Evolutionary conservation across 805 yeast species (phyloP).

Genomic region (Wickerhamiella dianesei): DNA sequence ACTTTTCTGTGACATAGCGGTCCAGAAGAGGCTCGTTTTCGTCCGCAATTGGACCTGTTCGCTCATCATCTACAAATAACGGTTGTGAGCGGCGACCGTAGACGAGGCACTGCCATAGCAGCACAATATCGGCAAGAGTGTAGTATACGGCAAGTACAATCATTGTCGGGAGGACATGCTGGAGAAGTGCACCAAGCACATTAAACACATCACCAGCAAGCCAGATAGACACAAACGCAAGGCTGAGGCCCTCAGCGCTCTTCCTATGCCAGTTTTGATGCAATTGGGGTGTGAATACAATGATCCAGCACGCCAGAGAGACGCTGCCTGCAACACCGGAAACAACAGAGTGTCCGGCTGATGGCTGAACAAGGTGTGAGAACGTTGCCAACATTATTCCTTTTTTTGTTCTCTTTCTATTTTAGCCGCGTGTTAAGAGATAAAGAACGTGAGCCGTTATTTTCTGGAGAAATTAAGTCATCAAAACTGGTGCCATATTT

Average conservation of each 20-base stretch:
- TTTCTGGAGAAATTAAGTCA: background rate
- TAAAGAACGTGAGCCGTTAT: background rate
- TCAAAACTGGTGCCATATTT: no score
- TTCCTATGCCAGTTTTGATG: conserved; percentile 65
- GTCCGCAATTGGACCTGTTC: background rate
- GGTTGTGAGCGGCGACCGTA: conserved; percentile 35
- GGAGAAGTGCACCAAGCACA: conserved; percentile 78
- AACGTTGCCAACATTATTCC: background rate
- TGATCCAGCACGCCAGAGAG: conserved; percentile 94
- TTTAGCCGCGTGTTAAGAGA: conserved; percentile 1
- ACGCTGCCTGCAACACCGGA: conserved; percentile 41
- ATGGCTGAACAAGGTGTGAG: background rate
- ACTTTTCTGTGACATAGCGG: conserved; percentile 1
- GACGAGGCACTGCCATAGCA: conserved; percentile 68
- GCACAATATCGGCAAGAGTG: conserved; percentile 76
- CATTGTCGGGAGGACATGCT: conserved; percentile 91
- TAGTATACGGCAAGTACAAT: conserved; percentile 82
- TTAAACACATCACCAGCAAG: conserved; percentile 87
- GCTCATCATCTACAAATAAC: background rate
- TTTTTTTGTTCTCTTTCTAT: background rate
- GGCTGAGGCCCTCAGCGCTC: conserved; percentile 79
- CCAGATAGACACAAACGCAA: conserved; percentile 81
- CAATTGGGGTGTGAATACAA: conserved; percentile 93
- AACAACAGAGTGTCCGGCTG: conserved; percentile 5
- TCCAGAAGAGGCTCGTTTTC: conserved; percentile 26